Evolutionary conservation across 257 asterid species (phyloP), one percentile per base, ranked within the genome.

Genomic region (Ophiorrhiza pumila): DNA sequence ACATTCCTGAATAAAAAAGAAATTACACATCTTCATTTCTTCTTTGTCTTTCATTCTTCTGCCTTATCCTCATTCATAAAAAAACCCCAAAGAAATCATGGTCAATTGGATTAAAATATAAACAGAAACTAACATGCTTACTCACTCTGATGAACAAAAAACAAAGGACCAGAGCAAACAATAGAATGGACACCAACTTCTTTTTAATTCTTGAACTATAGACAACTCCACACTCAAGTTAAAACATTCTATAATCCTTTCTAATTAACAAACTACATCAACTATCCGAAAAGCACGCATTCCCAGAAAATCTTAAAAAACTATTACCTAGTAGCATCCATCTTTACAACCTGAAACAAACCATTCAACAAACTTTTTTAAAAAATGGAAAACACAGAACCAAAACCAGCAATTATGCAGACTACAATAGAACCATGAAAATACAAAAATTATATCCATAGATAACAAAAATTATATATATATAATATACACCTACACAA

Each of bases 401-500:
- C 57, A 50, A 4, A 20, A 50, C 25, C 8, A 50, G 25, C 57
- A 50, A 50, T 50, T 37, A 50, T 50, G 31, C 12, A 29, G 23
- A 53, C 56, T 22, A 25, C 29, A 53, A 22, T 31, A 53, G 32
- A 53, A 53, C 2, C 3, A 23, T 29, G n/a, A n/a, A 64, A 64
- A 11, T 25, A 64, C 11, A 41, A 64, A 22, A 35, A 63, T 10
- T 31, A 14, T 25, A n/a, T 61, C 25, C 66, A 61, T 41, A 18
- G 39, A 61, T 61, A 67, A 45, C 55, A 52, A 20, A 31, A 72
- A 22, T 20, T 0, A 39, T 29, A 31, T 53, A 69, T 37, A n/a
- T n/a, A n/a, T 45, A 32, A 18, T 42, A 47, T 31, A 35, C 41
- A 64, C 71, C 43, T 67, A 67, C 74, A 35, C 50, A 31, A 12